Evolutionary conservation across 441 rosid genomes (phyloP), one percentile per base, ranked within the genome.

Genomic region (Macaranga tanarius): DNA sequence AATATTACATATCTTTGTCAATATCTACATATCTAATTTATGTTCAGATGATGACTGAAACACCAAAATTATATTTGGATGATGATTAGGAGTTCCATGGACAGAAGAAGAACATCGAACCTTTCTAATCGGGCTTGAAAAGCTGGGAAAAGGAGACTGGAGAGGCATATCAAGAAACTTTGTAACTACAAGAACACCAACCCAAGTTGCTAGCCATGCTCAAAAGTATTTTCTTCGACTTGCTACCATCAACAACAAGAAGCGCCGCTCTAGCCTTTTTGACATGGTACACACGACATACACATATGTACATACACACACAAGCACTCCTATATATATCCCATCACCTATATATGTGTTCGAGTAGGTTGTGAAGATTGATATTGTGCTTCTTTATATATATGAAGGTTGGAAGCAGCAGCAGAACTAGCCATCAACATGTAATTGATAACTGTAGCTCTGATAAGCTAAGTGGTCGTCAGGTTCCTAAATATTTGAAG

Each of bases 151-250:
- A 64, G 97, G 98, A 65, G 97, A 93, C 50, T 93, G 98, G 98
- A 93, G 95, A 76, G 98, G 98, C 75, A 93, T 93, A 51, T 88
- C 98, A 5, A 86, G 83, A 72, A 84, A 86, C 75, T 91, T 80
- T 62, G 98, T 93, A 45, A 83, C 84, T 45, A 88, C 97, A 20
- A 90, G 96, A 85, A 89, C 97, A 66, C 97, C 97, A 25, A 92
- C 98, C 22, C 98, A 92, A 82, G 98, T 92, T 70, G 98, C 98
- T 5, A 91, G 98, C 57, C 98, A 91, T 84, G 98, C 98, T 65
- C 98, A 93, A 26, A 93, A 93, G 71, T 84, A 86, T 78, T 93
- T 91, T 61, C 98, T 93, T 65, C 87, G 96, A 56, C 94, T 79
- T 69, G 77, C 88, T 10, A 73, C 77, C 77, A 84, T 88, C 76